phyloP scores from a whole-genome alignment of 1,139 yeast genomes.

The Casaregolazyma suthepensis region DNA sequence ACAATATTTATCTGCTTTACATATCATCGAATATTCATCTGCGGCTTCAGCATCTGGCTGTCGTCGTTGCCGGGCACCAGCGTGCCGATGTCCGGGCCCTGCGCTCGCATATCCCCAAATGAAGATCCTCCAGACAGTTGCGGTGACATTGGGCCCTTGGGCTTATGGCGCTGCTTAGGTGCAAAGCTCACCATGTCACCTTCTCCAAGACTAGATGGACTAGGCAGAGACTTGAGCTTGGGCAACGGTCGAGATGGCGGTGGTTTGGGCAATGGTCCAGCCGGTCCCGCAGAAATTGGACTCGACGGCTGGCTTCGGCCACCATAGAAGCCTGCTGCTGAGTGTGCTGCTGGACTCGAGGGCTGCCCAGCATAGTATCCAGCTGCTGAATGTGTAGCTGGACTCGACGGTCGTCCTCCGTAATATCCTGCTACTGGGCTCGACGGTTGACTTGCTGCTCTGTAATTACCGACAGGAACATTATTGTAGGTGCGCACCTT shows the following conservation, averaged over 20 bases:
- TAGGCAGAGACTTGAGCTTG: conserved; percentile 26
- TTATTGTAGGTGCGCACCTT: not conserved
- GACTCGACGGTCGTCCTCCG: not conserved
- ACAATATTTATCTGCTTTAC: not conserved
- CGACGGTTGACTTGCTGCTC: not conserved
- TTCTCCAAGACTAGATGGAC: conserved; percentile 31
- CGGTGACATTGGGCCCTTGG: conserved; percentile 10
- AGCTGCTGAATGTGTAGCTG: not conserved
- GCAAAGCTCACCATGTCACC: conserved; percentile 28
- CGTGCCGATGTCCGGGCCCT: conserved; percentile 10
- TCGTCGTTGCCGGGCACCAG: conserved; percentile 25
- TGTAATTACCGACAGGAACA: not conserved
- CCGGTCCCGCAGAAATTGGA: not conserved
- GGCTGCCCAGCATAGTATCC: not conserved
- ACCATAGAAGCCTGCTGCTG: not conserved
- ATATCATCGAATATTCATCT: conserved; percentile 26
- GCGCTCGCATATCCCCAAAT: not conserved
- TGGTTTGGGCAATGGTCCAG: not conserved
- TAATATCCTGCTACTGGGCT: not conserved
- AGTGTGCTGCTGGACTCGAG: not conserved
- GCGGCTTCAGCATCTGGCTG: conserved; percentile 24
- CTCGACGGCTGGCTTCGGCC: not conserved
- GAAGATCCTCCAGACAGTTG: not conserved
- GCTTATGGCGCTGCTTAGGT: conserved; percentile 24
- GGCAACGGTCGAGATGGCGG: conserved; percentile 17